Conservation (phyloP, 1,284 basidiomycete genomes). For the Puccinia triticina region DNA sequence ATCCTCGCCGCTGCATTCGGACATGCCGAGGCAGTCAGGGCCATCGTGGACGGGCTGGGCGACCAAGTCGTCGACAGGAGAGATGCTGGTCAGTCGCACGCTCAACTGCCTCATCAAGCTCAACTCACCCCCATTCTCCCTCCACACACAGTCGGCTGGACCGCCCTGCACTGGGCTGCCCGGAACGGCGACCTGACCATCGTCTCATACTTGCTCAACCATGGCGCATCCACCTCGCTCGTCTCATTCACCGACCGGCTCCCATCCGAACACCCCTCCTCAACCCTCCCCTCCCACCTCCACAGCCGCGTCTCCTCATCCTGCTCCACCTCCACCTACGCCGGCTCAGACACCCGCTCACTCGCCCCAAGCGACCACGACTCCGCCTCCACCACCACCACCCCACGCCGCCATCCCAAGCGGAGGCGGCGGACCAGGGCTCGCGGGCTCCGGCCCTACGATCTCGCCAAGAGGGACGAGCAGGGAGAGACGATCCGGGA, state of each 20-base stretch:
- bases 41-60: conserved; percentile 47
- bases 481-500: conserved; percentile 47
- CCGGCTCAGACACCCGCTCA: background rate
- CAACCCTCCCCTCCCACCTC: background rate
- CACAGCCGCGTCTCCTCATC: background rate
- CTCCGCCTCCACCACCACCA: background rate
- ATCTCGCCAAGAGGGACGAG: conserved; percentile 42
- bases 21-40: conserved; percentile 48
- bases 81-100: conserved; percentile 38
- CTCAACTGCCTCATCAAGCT: background rate
- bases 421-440: background rate
- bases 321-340: conserved; percentile 15
- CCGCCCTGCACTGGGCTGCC: conserved; percentile 89
- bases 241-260: conserved; percentile 75
- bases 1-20: conserved; percentile 49
- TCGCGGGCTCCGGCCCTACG: conserved; percentile 42
- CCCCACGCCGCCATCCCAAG: conserved; percentile 22
- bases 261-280: conserved; percentile 61
- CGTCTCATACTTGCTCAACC: conserved; percentile 86
- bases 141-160: conserved; percentile 77
- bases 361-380: background rate
- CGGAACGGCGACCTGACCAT: conserved; percentile 85
- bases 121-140: conserved; percentile 3
- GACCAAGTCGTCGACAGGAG: conserved; percentile 42
- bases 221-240: conserved; percentile 79